Conservation (phyloP, 192 early-diverging fungal genomes). For the Phycomyces nitens region DNA sequence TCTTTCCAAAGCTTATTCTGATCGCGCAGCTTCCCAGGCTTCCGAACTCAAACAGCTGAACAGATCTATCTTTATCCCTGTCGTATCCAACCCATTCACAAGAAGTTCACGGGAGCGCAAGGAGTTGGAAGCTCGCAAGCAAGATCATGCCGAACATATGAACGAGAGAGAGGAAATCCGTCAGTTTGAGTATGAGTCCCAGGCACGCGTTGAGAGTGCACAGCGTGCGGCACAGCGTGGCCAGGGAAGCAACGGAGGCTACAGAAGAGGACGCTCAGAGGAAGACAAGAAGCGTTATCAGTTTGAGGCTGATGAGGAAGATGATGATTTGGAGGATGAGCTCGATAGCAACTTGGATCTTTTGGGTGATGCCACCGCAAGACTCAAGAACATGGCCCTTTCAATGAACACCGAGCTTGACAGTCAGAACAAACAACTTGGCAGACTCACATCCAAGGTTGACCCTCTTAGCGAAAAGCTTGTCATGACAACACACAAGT, state of each 20-base stretch:
- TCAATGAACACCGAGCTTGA: constrained; percentile 58
- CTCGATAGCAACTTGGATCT: constrained; percentile 65
- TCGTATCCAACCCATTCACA: constrained; percentile 66
- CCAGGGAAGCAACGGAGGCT: constrained; percentile 35
- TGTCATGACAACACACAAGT: constrained; percentile 23
- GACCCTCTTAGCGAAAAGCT: constrained; percentile 42
- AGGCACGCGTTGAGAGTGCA: constrained; percentile 52
- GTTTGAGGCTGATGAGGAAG: constrained; percentile 66
- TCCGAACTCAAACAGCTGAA: constrained; percentile 62
- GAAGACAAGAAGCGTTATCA: constrained; percentile 58
- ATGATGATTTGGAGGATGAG: constrained; percentile 62
- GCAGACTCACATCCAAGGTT: constrained; percentile 44
- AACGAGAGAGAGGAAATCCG: constrained; percentile 51
- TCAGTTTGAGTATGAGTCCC: constrained; percentile 51
- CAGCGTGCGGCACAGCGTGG: constrained; percentile 35
- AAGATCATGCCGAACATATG: constrained; percentile 50
- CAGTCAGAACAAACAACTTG: constrained; percentile 56
- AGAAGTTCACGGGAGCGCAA: constrained; percentile 54
- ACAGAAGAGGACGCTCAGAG: constrained; percentile 38
- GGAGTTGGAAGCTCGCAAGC: constrained; percentile 50
- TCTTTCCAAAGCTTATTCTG: constrained; percentile 55
- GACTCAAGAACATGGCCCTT: constrained; percentile 58
- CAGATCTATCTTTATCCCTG: constrained; percentile 70
- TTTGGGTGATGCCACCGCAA: constrained; percentile 45
- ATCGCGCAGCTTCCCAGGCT: constrained; percentile 49